phyloP scores from a whole-genome alignment of 768 basidiomycete species.

The Lactifluus subvellereus region DNA sequence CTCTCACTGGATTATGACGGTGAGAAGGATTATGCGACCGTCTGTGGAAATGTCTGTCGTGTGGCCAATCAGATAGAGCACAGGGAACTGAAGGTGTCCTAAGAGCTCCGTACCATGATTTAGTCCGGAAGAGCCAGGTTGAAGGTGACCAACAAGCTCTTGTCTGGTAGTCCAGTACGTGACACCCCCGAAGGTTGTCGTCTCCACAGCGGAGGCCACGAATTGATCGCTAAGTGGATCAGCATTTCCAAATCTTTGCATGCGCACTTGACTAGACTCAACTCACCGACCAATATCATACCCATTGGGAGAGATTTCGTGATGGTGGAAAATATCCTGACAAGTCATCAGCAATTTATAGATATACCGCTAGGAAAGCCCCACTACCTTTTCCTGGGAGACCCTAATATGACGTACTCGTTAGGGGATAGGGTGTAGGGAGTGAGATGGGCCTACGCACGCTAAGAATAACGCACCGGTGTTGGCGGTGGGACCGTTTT shows the following conservation, averaged over 20 bases:
- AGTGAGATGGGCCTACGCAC: slow-evolving; percentile 32
- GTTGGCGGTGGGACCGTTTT: slow-evolving; percentile 50
- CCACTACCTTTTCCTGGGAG: slow-evolving; percentile 41
- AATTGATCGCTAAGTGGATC: slow-evolving; percentile 34
- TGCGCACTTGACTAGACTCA: not conserved
- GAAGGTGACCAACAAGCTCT: slow-evolving; percentile 46
- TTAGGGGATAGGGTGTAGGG: not conserved
- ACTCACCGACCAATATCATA: slow-evolving; percentile 44
- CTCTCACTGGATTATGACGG: slow-evolving; percentile 40
- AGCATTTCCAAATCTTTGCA: not conserved
- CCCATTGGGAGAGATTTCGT: slow-evolving; percentile 42
- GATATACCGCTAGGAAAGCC: not conserved
- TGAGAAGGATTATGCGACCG: slow-evolving; percentile 47
- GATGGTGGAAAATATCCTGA: slow-evolving; percentile 33
- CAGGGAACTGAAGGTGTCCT: not conserved
- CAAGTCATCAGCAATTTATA: not conserved
- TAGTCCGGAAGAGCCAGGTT: slow-evolving; percentile 42
- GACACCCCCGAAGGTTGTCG: slow-evolving; percentile 38
- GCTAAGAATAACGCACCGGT: slow-evolving; percentile 53
- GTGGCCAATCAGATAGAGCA: not conserved
- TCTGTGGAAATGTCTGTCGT: slow-evolving; percentile 55
- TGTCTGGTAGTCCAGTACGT: slow-evolving; percentile 41
- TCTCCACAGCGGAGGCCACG: slow-evolving; percentile 36
- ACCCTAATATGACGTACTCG: slow-evolving; percentile 31
- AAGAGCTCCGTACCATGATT: slow-evolving; percentile 38